Conservation (phyloP, 2,329 filamentous ascomycete genomes). For the Ophiosphaerella herpotricha region DNA sequence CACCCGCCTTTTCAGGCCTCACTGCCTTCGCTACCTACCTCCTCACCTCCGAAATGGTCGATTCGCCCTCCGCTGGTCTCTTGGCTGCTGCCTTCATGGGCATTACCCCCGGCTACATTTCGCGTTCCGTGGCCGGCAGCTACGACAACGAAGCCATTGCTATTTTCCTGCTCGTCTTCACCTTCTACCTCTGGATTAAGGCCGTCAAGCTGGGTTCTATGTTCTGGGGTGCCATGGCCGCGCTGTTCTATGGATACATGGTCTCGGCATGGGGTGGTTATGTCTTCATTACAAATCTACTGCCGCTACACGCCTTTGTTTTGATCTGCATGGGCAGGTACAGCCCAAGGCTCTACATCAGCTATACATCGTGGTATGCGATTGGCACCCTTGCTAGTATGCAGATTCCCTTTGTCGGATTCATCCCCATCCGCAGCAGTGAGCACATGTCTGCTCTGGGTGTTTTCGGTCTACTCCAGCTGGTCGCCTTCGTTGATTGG, state of each 20-base stretch:
- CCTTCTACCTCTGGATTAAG: conserved; percentile 99
- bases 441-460: conserved; percentile 98
- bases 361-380: conserved; percentile 98
- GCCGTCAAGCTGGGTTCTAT: conserved; percentile 94
- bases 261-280: conserved; percentile 99
- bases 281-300: conserved; percentile 97
- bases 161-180: conserved; percentile 97
- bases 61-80: conserved; percentile 91
- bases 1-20: conserved; percentile 89
- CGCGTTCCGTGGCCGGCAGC: conserved; percentile 93
- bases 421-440: conserved; percentile 92
- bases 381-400: conserved; percentile 95
- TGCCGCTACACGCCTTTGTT: conserved; percentile 91
- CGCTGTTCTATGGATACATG: conserved; percentile 99
- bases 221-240: conserved; percentile 93
- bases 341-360: conserved; percentile 90
- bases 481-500: conserved; percentile 90
- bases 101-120: conserved; percentile 96
- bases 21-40: conserved; percentile 94
- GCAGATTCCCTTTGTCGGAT: conserved; percentile 99
- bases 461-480: conserved; percentile 92
- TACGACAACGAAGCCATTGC: conserved; percentile 99
- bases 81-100: conserved; percentile 96
- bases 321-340: conserved; percentile 96
- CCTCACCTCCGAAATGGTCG: conserved; percentile 94